Percentiles rank a stretch among this genome's conserved stretches.
Evolutionary conservation across 495 filamentous ascomycete species (phyloP).

Genomic region (Lophiostoma macrostomum): DNA sequence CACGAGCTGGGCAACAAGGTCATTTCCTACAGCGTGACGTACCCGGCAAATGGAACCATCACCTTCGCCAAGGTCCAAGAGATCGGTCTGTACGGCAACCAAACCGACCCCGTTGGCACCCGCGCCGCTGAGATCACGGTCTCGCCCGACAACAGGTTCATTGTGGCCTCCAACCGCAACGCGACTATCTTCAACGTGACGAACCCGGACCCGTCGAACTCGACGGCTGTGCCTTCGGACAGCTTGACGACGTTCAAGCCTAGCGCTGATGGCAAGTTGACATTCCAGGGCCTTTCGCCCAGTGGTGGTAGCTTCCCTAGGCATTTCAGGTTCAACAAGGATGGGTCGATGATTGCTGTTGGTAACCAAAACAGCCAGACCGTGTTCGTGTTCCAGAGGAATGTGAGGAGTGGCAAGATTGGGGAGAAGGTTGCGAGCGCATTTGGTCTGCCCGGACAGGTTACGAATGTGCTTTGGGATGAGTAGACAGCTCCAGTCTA

Average conservation of each 20-base stretch:
- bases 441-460: slow-evolving; percentile 20
- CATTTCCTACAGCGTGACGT: slow-evolving; percentile 36
- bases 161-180: slow-evolving; percentile 62
- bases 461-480: slow-evolving; percentile 40
- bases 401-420: slow-evolving; percentile 36
- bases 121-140: slow-evolving; percentile 58
- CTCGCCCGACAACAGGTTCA: slow-evolving; percentile 58
- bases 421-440: slow-evolving; percentile 32
- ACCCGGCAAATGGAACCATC: slow-evolving; percentile 31
- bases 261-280: slow-evolving; percentile 30
- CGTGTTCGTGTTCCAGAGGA: slow-evolving; percentile 33
- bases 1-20: slow-evolving; percentile 37
- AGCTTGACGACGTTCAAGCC: slow-evolving; percentile 45
- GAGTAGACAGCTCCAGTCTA: slow-evolving; percentile 30
- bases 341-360: slow-evolving; percentile 40
- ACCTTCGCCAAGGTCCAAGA: slow-evolving; percentile 34
- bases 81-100: slow-evolving; percentile 29
- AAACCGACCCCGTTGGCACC: slow-evolving; percentile 36
- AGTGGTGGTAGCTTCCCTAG: slow-evolving; percentile 44
- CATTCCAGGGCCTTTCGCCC: slow-evolving; percentile 40
- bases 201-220: slow-evolving; percentile 33
- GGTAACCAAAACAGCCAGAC: slow-evolving; percentile 33
- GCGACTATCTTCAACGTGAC: slow-evolving; percentile 47
- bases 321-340: slow-evolving; percentile 40
- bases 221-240: slow-evolving; percentile 40